Evolutionary conservation across 2,329 filamentous ascomycete species (phyloP).

Genomic region (Taxawa tesnikishii): DNA sequence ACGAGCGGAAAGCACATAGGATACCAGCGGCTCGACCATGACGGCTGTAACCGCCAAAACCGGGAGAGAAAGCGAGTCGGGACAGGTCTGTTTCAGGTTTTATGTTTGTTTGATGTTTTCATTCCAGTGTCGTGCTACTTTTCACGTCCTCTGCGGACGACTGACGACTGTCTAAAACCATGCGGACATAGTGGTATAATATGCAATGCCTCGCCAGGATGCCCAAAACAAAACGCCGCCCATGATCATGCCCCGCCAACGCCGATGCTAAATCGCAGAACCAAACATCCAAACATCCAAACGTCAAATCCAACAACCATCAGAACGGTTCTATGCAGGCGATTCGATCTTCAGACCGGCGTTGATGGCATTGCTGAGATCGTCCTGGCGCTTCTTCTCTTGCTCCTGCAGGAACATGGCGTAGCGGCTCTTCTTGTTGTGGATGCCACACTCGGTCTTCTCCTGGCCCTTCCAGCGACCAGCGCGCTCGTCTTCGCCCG

Average conservation of each 20-base stretch:
- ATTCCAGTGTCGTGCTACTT: too few species aligned
- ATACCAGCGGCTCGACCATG: too few species aligned
- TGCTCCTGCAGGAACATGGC: constrained; percentile 69
- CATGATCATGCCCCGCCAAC: constrained; percentile 17
- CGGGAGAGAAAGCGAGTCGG: too few species aligned
- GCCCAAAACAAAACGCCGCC: not conserved
- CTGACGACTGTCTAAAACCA: constrained; percentile 1
- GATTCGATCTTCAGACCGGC: constrained; percentile 20
- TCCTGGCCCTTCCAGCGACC: constrained; percentile 92
- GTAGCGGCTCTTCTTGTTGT: constrained; percentile 94
- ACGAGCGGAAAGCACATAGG: too few species aligned
- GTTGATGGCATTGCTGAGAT: constrained; percentile 26
- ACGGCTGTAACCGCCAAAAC: too few species aligned
- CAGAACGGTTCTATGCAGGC: constrained; percentile 9
- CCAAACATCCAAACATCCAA: constrained; percentile 3
- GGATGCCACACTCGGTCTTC: constrained; percentile 97
- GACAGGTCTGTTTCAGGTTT: too few species aligned
- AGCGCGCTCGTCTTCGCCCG: constrained; percentile 89
- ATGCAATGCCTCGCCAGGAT: not conserved
- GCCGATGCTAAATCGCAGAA: constrained; percentile 28
- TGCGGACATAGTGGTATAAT: not conserved
- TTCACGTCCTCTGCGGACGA: too few species aligned
- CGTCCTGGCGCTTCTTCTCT: constrained; percentile 54
- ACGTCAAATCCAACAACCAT: constrained; percentile 1
- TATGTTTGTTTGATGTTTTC: too few species aligned